Evolutionary conservation across 495 filamentous ascomycete species (phyloP), one percentile per base, ranked within the genome.

Genomic region (Pseudoneurospora amorphoporcata): DNA sequence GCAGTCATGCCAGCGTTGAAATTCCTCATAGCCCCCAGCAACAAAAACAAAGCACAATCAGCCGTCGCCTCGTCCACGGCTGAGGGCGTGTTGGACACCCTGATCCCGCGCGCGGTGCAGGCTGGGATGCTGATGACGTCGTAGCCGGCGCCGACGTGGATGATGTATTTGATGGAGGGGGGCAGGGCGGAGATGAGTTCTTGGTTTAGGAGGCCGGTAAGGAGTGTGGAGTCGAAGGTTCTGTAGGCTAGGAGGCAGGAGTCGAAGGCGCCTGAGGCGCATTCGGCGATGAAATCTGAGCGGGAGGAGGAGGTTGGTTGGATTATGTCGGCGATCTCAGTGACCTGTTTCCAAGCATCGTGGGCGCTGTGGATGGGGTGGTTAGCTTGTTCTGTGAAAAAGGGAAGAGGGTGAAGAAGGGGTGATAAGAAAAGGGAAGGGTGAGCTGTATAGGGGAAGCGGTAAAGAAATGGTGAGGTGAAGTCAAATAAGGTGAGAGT

Each of bases 111-210:
- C 2, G 84, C 84, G 17, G 87, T 90, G 84, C 92, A 94, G 41
- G 90, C 90, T 71, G 88, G 81, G 39, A 94, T 85, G 78, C 91
- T 88, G 71, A 95, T 83, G 81, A 93, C 90, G 80, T 95, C 93
- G 81, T 95, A 95, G 29, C 93, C 93, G 43, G 92, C 91, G 41
- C 93, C 94, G 77, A 93, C 94, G 79, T 97, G 94, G 77, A 89
- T 91, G 74, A 97, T 87, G 80, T 92, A 97, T 73, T 87, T 90
- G 45, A 97, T 78, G 3, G 88, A 90, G 39, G 80, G 76, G 1
- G 94, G 94, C 3, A 95, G 80, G 12, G 81, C 84, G 16, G 82
- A 80, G n/a, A 93, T 81, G 35, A 94, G 80, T 77, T 93, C 91
- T 53, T 83, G 84, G 73, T 94, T 88, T 23, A 94, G 78, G 3